Base-by-base conservation (phyloP, 495 filamentous ascomycete genomes). In the Penicillium salamii region DNA sequence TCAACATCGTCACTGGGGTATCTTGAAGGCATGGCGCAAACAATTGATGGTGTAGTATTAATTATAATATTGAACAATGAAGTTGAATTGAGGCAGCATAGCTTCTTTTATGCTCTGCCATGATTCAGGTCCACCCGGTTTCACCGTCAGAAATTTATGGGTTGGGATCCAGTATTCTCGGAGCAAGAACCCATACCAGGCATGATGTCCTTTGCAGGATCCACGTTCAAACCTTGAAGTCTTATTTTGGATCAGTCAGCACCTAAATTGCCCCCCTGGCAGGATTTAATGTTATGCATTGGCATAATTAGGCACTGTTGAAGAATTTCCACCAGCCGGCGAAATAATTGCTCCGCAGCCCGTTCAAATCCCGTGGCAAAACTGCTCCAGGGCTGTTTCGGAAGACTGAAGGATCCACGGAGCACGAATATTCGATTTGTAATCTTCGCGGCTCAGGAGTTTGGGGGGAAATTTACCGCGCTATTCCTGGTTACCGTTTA, bases 1-100 rank as follows among this genome's bases (percentile, higher is more conserved):
- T 79, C 74, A 32, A 65, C 65, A 44, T 50, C 84, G 5, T 34
- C 41, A 19, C 46, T 42, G 15, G 40, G 40, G 17, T 18, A 42
- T 18, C 40, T 42, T 18, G 40, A 3, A 29, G 40, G 19, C 40
- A 42, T 42, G 4, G 23, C 19, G 24, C 9, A 42, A 31, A 1
- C 12, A 8, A 8, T 32, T 32, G 3, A 7, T 13, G 5, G 29
- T 12, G 3, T 32, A 12, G 12, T 32, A 32, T 8, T 26, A 3
- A 7, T 5, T 32, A 21, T 29, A 13, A 31, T 42, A 17, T 24
- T 40, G 5, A 5, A 14, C 19, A 14, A 24, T 14, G n/a, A 8
- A 9, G 2, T 14, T 23, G 18, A 13, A 23, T 14, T 40, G 3
- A 6, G 23, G 37, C 19, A 11, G 13, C n/a, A 21, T 23, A 9